Base-by-base conservation (phyloP, 306 rosid genomes). In the Pachyrhizus erosus region DNA sequence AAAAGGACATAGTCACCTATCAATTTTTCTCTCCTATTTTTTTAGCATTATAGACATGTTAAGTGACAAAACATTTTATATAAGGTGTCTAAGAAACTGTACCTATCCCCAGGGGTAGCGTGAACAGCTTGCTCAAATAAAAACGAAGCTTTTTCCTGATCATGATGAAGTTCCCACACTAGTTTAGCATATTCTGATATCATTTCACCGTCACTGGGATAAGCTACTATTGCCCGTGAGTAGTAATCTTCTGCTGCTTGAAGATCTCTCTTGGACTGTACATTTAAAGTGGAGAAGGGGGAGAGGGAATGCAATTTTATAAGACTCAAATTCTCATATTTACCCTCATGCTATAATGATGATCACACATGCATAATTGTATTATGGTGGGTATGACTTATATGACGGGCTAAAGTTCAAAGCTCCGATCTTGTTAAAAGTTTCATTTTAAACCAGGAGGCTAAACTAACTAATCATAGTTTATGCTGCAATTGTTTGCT, bases 101-200 rank as follows among this genome's bases (percentile, higher is more conserved):
- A 93, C 98, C 96, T 87, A 40, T 96, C 82, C 69, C 40, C 75
- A 39, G 93, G 92, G 68, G 88, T 18, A 54, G 92, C 88, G 75
- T 80, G 87, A 82, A 82, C 86, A 52, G 99, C 97, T 87, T 80
- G 87, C 83, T 90, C 94, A 78, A 91, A 92, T 84, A 86, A 89
- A 57, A 34, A 4, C 18, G 68, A 45, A 29, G 91, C 92, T 84
- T 87, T 86, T 49, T 84, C 75, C 71, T 21, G 61, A 81, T 93
- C 97, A 67, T 46, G 92, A 84, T 92, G 92, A 83, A 82, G 90
- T 69, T 96, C 94, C 98, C 98, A 96, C 68, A 80, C 90, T 62
- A 96, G 86, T 65, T 80, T 84, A 68, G 97, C 99, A 84, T 89
- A 92, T 71, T 90, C 87, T 2, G 92, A 86, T 15, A 90, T 74